Conservation (phyloP, 2,329 filamentous ascomycete species). For the Pezicula neosporulosa region DNA sequence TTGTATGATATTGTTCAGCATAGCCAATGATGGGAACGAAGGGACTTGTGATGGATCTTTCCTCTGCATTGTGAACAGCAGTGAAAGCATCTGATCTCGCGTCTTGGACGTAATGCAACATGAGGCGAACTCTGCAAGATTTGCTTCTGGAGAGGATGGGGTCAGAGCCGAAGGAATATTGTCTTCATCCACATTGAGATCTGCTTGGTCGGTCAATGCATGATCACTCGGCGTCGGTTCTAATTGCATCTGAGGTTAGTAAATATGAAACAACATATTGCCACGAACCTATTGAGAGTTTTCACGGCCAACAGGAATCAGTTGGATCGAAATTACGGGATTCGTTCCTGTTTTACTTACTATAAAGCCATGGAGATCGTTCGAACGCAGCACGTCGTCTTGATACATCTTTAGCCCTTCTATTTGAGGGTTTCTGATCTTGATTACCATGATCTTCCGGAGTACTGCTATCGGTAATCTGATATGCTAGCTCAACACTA, state of each 20-base stretch:
- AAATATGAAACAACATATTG: too few relatives aligned
- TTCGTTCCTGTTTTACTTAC: too few relatives aligned
- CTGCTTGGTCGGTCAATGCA: conserved; percentile 10
- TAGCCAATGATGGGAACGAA: conserved; percentile 12
- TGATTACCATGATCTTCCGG: neutral
- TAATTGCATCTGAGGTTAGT: too few relatives aligned
- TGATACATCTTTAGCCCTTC: conserved; percentile 2
- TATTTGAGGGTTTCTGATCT: neutral
- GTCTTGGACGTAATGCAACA: conserved; percentile 9
- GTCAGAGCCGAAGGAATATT: conserved; percentile 13
- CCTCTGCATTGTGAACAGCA: conserved; percentile 5
- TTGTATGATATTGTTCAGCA: conserved; percentile 14
- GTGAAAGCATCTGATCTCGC: conserved; percentile 10
- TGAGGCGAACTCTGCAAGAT: conserved; percentile 4
- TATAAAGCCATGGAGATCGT: conserved; percentile 18
- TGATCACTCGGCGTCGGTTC: conserved; percentile 10
- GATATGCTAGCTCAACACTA: conserved; percentile 3
- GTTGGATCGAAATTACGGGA: too few relatives aligned
- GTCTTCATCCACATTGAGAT: conserved; percentile 15
- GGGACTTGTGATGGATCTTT: conserved; percentile 2
- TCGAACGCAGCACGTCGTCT: conserved; percentile 17
- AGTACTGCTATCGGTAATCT: neutral
- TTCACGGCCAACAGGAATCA: too few relatives aligned
- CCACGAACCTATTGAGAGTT: too few relatives aligned
- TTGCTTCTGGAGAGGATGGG: conserved; percentile 2